phyloP scores from a whole-genome alignment of 352 stramenopile species.

The Phytophthora lateralis region DNA sequence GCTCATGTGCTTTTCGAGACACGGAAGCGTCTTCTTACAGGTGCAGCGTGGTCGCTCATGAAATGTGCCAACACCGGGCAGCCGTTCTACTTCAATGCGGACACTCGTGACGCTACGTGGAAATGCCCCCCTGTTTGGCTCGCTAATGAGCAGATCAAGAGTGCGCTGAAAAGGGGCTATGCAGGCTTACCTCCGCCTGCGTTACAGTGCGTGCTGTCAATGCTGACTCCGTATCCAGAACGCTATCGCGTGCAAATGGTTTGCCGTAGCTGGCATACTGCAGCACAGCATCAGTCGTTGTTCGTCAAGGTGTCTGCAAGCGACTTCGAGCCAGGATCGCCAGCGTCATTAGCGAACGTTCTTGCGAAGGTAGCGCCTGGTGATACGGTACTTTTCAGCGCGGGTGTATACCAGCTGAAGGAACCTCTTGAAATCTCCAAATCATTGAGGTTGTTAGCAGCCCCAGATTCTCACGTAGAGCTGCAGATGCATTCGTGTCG shows the following conservation, averaged over 20 bases:
- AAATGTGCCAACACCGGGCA: slow-evolving; percentile 71
- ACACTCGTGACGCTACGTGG: slow-evolving; percentile 94
- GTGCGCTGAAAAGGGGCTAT: slow-evolving; percentile 72
- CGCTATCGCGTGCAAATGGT: slow-evolving; percentile 54
- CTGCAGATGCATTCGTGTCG: slow-evolving; percentile 60
- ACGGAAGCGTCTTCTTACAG: slow-evolving; percentile 61
- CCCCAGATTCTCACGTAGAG: slow-evolving; percentile 67
- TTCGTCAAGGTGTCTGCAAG: slow-evolving; percentile 56
- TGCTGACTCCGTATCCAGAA: slow-evolving; percentile 72
- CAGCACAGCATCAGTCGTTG: slow-evolving; percentile 46
- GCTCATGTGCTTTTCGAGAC: slow-evolving; percentile 60
- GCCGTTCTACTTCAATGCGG: slow-evolving; percentile 94
- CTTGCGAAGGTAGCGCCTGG: slow-evolving; percentile 37
- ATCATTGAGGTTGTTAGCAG: slow-evolving; percentile 52
- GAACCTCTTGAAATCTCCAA: slow-evolving; percentile 53
- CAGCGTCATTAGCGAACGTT: slow-evolving; percentile 29
- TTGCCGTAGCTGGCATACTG: slow-evolving; percentile 58
- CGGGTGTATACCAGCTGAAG: slow-evolving; percentile 67
- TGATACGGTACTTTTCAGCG: slow-evolving; percentile 68
- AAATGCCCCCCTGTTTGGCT: slow-evolving; percentile 90
- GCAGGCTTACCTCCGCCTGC: slow-evolving; percentile 73
- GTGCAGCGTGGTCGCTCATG: slow-evolving; percentile 60
- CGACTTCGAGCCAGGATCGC: slow-evolving; percentile 40
- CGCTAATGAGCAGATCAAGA: slow-evolving; percentile 87
- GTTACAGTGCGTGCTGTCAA: slow-evolving; percentile 88